Evolutionary conservation across 2,329 filamentous ascomycete genomes (phyloP), one percentile per base, ranked within the genome.

Genomic region (Aspergillus fijiensis): DNA sequence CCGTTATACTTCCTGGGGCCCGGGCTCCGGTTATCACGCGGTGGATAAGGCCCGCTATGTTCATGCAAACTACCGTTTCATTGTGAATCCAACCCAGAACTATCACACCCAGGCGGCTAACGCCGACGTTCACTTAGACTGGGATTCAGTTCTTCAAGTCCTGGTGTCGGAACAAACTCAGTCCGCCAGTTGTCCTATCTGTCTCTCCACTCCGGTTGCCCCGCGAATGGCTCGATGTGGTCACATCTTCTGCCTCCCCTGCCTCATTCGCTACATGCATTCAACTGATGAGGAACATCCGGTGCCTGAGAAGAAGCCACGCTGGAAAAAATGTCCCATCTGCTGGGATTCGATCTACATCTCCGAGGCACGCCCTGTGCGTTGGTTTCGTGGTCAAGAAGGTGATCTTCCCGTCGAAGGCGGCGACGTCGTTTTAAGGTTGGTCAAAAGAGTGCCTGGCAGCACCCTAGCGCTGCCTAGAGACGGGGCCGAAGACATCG

Each of bases 221-320:
- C 93, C 95, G 33, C 88, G 95, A 58, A 99, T 99, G 94, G 93
- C 95, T 48, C 94, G 89, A 72, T 99, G 95, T 71, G 95, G 95
- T 1, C 95, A 99, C 73, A 96, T 99, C 12, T 98, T 97, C 74
- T 99, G 95, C 73, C 80, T 98, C 35, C 89, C 95, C 5, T 99
- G 95, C 73, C 78, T 98, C 62, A 91, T 98, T 64, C 89, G 95
- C 53, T 99, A 96, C 74, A 97, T 99, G 92, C 91, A 96, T 69
- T 90, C 92, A 7, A 86, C 84, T 25, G 89, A 90, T 59, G 88
- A 90, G n/a, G 89, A 90, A 9, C 84, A 82, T 60, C 80, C 85
- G 10, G 66, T 80, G 2, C 82, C 83, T 0, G 87, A 89, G 63
- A 93, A 89, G 77, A 88, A 85, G 68, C 81, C 89, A 31, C 84